Conservation (phyloP, 2,329 filamentous ascomycete genomes). For the Alternaria sp. region DNA sequence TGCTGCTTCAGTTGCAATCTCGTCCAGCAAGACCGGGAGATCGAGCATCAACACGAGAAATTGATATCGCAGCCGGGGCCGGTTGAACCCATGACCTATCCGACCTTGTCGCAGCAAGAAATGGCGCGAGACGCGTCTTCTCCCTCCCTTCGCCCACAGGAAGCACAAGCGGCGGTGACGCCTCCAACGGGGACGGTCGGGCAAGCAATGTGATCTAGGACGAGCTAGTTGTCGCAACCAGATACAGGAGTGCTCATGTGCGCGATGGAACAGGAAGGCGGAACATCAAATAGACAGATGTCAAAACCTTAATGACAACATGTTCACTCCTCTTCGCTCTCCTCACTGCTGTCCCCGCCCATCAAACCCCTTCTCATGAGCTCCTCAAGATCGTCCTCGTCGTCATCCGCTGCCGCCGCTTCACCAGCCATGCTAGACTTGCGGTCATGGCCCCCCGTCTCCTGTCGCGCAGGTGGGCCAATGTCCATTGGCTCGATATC, state of each 20-base stretch:
- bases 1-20: too few relatives aligned
- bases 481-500: constrained; percentile 45
- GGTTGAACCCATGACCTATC: background rate
- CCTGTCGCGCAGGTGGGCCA: constrained; percentile 36
- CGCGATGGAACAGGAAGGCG: background rate
- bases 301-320: background rate
- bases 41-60: background rate
- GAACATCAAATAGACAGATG: background rate
- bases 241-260: background rate
- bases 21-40: background rate
- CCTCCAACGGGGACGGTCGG: background rate
- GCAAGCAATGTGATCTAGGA: background rate
- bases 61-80: background rate
- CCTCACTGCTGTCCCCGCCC: constrained; percentile 48
- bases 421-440: constrained; percentile 14
- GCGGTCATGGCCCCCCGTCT: constrained; percentile 12
- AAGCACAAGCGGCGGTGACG: background rate
- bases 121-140: too few relatives aligned
- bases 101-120: background rate
- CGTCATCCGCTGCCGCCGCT: constrained; percentile 29
- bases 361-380: constrained; percentile 52
- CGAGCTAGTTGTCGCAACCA: too few relatives aligned
- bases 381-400: constrained; percentile 52
- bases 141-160: background rate
- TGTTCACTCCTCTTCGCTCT: constrained; percentile 53